These are phyloP conservation scores for Talaromyces wortmannii DNA, from an alignment of 495 filamentous ascomycete genomes.

Conservation along the genomic window DNA sequence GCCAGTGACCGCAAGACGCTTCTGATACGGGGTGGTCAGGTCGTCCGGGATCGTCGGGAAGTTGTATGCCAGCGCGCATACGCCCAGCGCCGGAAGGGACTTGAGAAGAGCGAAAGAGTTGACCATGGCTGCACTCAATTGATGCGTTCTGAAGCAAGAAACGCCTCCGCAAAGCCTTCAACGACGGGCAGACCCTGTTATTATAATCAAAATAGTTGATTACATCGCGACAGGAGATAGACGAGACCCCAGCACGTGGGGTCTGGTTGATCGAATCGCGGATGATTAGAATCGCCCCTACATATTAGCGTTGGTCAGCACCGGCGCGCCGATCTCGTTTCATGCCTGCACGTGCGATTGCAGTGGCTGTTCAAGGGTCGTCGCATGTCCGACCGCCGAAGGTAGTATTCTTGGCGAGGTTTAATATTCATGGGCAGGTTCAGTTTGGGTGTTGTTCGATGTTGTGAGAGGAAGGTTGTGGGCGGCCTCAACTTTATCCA, in stretches of 20 bases:
- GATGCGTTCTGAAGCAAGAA: too few species aligned
- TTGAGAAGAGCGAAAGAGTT: not conserved
- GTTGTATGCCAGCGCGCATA: constrained; percentile 30
- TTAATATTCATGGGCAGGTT: too few species aligned
- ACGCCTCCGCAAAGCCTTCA: too few species aligned
- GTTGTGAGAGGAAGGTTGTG: too few species aligned
- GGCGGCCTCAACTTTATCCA: too few species aligned
- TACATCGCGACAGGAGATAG: too few species aligned
- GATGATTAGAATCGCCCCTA: too few species aligned
- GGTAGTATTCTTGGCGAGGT: too few species aligned
- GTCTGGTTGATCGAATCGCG: not conserved
- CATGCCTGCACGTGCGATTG: not conserved
- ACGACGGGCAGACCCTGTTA: too few species aligned
- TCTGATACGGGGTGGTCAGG: constrained; percentile 49
- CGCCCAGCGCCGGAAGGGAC: constrained; percentile 33
- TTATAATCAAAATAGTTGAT: too few species aligned
- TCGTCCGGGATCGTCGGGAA: constrained; percentile 47
- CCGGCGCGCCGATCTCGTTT: not conserved
- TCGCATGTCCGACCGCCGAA: too few species aligned
- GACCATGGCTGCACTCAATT: not conserved
- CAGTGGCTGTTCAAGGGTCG: not conserved
- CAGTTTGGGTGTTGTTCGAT: too few species aligned
- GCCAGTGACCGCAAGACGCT: constrained; percentile 49
- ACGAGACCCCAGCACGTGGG: not conserved
- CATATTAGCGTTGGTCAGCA: not conserved